Conservation (phyloP, 345 rosid genomes). For the Melaleuca quinquenervia region DNA sequence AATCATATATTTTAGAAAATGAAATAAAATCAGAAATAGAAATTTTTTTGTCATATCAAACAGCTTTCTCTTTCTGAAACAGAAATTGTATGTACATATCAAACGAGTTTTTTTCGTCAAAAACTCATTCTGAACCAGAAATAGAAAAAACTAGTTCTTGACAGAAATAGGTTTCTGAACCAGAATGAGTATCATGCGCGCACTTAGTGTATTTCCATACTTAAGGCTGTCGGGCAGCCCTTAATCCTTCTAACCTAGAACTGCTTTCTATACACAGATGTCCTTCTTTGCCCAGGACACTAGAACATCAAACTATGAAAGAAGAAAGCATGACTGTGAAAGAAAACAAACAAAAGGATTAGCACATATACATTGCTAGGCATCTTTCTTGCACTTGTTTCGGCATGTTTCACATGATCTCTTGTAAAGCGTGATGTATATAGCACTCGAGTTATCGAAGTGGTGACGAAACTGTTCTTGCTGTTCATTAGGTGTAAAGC, state of each 20-base stretch:
- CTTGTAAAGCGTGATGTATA: not conserved
- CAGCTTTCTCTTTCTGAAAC: no score
- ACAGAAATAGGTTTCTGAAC: no score
- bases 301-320: not conserved
- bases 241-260: not conserved
- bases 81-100: no score
- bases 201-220: not conserved
- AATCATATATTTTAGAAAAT: no score
- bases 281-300: not conserved
- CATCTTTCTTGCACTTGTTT: not conserved
- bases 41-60: no score
- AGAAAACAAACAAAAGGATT: not conserved
- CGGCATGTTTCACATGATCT: not conserved
- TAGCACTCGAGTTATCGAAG: not conserved
- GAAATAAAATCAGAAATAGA: no score
- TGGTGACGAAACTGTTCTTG: not conserved
- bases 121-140: no score
- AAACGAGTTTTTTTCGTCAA: no score
- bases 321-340: not conserved
- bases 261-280: not conserved
- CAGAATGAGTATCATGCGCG: no score
- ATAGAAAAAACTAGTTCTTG: no score
- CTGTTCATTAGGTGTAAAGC: not conserved
- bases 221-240: not conserved
- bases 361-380: not conserved